These are phyloP conservation scores for Dillenia suffruticosa DNA, from an alignment of 164 flowering plant species.

Conservation along the genomic window DNA sequence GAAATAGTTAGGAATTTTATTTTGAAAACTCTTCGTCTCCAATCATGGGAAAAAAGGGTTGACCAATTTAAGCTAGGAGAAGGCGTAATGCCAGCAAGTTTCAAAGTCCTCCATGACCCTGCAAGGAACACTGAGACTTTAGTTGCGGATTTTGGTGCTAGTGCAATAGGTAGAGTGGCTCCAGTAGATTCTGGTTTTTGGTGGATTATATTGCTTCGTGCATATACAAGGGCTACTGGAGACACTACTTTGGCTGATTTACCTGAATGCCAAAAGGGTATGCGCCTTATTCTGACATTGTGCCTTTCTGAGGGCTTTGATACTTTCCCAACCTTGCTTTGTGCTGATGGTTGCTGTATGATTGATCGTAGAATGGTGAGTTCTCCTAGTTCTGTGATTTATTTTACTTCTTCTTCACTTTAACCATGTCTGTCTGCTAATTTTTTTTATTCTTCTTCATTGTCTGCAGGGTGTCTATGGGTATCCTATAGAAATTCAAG, in stretches of 20 bases:
- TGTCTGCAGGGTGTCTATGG: conserved; percentile 44
- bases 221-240: conserved; percentile 49
- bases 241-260: conserved; percentile 44
- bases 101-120: conserved; percentile 42
- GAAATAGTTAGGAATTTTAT: conserved; percentile 48
- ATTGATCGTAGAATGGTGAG: conserved; percentile 64
- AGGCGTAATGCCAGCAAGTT: conserved; percentile 56
- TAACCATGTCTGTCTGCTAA: not conserved
- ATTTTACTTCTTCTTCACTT: not conserved
- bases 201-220: conserved; percentile 61
- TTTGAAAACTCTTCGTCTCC: conserved; percentile 50
- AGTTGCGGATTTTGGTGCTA: conserved; percentile 47
- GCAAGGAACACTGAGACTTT: conserved; percentile 31
- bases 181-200: conserved; percentile 68
- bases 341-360: conserved; percentile 64
- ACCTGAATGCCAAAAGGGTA: conserved; percentile 57
- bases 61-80: conserved; percentile 45
- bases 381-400: not conserved
- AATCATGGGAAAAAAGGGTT: conserved; percentile 49
- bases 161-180: conserved; percentile 50
- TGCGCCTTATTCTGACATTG: conserved; percentile 43
- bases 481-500: conserved; percentile 55
- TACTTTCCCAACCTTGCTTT: conserved; percentile 59
- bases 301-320: conserved; percentile 62
- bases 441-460: not conserved